Percentiles rank a stretch among this genome's conserved stretches.
These are phyloP conservation scores for Cercophora scortea DNA, from an alignment of 495 filamentous ascomycete genomes.

Conservation along the genomic window DNA sequence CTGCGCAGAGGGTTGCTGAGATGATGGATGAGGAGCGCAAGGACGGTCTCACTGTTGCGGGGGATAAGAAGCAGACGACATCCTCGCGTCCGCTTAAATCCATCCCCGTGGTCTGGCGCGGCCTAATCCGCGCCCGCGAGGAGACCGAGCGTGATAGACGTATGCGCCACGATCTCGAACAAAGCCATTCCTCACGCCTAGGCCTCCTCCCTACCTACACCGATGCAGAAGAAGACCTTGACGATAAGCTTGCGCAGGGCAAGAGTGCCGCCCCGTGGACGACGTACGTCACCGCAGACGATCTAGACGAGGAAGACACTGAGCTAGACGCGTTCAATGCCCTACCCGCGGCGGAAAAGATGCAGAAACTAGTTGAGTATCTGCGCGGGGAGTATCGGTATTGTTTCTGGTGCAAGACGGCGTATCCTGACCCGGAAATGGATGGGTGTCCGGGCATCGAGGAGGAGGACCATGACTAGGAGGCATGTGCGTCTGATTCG, in stretches of 20 bases:
- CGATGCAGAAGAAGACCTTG: constrained; percentile 44
- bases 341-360: constrained; percentile 52
- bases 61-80: constrained; percentile 21
- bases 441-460: constrained; percentile 84
- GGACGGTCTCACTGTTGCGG: background rate
- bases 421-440: constrained; percentile 62
- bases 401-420: constrained; percentile 95
- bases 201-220: constrained; percentile 43
- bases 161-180: constrained; percentile 62
- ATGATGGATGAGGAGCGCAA: constrained; percentile 48
- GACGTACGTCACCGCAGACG: constrained; percentile 49
- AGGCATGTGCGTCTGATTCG: too few relatives aligned
- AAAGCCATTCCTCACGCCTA: constrained; percentile 34
- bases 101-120: constrained; percentile 74
- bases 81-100: constrained; percentile 41
- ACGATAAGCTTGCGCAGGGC: constrained; percentile 41
- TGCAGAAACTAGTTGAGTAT: constrained; percentile 56
- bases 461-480: constrained; percentile 79
- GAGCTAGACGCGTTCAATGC: constrained; percentile 81
- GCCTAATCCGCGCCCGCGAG: constrained; percentile 58
- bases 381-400: constrained; percentile 67
- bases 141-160: constrained; percentile 61
- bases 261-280: constrained; percentile 21
- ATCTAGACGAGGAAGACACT: constrained; percentile 73
- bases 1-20: constrained; percentile 79